A percentile compares a stretch with the other conserved stretches of the same genome.
Conservation (phyloP, 2,329 filamentous ascomycete genomes). For the Hirsutella minnesotensis region DNA sequence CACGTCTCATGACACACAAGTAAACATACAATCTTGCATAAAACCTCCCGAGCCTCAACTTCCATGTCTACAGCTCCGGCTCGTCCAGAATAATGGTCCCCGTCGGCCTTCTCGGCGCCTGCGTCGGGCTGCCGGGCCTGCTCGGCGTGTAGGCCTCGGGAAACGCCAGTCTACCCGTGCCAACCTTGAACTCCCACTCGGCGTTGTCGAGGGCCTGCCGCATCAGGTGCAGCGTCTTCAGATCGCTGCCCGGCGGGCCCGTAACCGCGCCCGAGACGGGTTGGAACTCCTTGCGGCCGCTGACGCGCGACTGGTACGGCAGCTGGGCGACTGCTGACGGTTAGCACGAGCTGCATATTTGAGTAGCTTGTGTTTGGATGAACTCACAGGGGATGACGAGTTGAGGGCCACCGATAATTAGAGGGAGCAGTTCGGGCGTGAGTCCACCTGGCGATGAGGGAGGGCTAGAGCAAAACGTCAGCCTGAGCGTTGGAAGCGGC, state of each 20-base stretch:
- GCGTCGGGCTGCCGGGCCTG: background rate
- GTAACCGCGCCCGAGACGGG: slow-evolving; percentile 19
- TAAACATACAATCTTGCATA: too few species aligned
- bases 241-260: slow-evolving; percentile 14
- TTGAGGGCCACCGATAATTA: slow-evolving; percentile 17
- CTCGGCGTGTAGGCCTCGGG: slow-evolving; percentile 9
- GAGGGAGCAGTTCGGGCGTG: slow-evolving; percentile 14
- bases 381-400: slow-evolving; percentile 23
- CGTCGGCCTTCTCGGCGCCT: too few species aligned
- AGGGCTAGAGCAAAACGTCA: slow-evolving; percentile 9
- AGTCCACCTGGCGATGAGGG: slow-evolving; percentile 13
- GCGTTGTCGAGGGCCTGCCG: slow-evolving; percentile 15
- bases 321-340: slow-evolving; percentile 15
- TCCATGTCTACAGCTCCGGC: background rate
- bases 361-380: too few species aligned
- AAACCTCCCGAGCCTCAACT: too few species aligned
- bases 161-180: slow-evolving; percentile 16
- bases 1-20: too few species aligned
- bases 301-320: slow-evolving; percentile 18
- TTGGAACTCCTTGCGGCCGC: slow-evolving; percentile 14
- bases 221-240: slow-evolving; percentile 14
- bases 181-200: slow-evolving; percentile 15
- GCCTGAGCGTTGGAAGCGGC: background rate
- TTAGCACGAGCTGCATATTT: too few species aligned
- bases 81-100: too few species aligned